Base-by-base conservation (phyloP, 345 rosid species). In the Lenwebbia sp. region DNA sequence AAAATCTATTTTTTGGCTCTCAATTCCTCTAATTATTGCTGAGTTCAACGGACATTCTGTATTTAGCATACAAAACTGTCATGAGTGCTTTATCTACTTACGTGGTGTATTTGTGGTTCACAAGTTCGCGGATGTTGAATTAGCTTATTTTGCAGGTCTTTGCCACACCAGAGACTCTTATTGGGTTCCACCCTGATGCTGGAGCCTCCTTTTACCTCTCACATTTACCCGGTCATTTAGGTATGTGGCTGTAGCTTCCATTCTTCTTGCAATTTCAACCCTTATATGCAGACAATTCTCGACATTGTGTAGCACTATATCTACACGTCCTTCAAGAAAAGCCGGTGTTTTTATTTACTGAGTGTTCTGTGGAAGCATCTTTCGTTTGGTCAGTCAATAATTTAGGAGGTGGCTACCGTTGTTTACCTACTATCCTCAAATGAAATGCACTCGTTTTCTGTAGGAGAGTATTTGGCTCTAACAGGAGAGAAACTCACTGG, bases 181-280 rank as follows among this genome's bases (percentile, higher is more conserved):
- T 97, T 85, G 99, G 98, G 57, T 95, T 96, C 89, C 98, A 96
- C 89, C 99, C 99, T 82, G 99, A 97, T 91, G 99, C 99, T 81
- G 99, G 95, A 19, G 99, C 99, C 84, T 97, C 99, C 62, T 96
- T 94, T 93, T 87, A 94, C 90, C 98, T 97, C 52, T 92, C 99
- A 44, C 98, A 86, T 87, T 91, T 97, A 85, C 98, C 96, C 74
- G 98, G 98, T 88, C 92, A 92, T 90, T 90, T 97, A 88, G 99
- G 98, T 97, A 92, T 83, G 54, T 83, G 87, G 86, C 82, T 44
- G 6, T 26, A 52, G 54, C 26, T 84, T 57, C 28, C 56, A n/a
- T 76, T 54, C 22, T 52, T 56, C 81, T 47, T 26, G 26, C 21
- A 83, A 70, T 9, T 70, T 33, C 7, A 33, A 37, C 47, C 25